These are phyloP conservation scores for Thermochaetoides dissita DNA, from an alignment of 2,329 filamentous ascomycete species.

Conservation along the genomic window DNA sequence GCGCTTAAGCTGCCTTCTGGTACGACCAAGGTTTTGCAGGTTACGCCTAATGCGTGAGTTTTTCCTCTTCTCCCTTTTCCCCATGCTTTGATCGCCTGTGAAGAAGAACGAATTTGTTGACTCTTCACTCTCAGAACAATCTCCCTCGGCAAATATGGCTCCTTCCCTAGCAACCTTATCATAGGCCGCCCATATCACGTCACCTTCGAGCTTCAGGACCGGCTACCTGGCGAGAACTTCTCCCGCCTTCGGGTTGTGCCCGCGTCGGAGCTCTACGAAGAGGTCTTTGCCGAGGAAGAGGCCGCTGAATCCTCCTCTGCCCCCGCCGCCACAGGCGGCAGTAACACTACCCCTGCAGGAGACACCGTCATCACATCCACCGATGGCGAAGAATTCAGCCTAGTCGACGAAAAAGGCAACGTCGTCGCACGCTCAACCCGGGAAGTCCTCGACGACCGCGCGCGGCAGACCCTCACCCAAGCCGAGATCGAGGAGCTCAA, in stretches of 20 bases:
- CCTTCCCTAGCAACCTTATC: constrained; percentile 77
- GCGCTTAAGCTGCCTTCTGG: constrained; percentile 46
- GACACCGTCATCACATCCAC: constrained; percentile 26
- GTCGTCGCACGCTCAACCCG: constrained; percentile 42
- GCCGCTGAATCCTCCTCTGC: constrained; percentile 13
- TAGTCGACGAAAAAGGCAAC: constrained; percentile 32
- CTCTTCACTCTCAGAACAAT: constrained; percentile 49
- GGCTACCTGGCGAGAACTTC: constrained; percentile 47
- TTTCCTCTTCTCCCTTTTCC: neutral
- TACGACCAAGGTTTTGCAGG: constrained; percentile 41
- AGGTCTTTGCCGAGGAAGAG: constrained; percentile 43
- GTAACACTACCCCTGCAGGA: constrained; percentile 18
- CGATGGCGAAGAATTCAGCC: constrained; percentile 30
- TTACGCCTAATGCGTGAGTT: constrained; percentile 45
- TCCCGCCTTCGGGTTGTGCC: constrained; percentile 65
- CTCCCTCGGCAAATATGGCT: constrained; percentile 82
- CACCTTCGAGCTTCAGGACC: constrained; percentile 79
- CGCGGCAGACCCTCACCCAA: constrained; percentile 63
- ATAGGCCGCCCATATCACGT: constrained; percentile 83
- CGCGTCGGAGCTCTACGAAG: constrained; percentile 68
- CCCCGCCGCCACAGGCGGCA: constrained; percentile 22
- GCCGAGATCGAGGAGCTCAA: constrained; percentile 64
- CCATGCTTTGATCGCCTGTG: constrained; percentile 4
- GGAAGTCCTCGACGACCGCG: constrained; percentile 45
- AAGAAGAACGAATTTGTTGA: neutral